Base-by-base conservation (phyloP, 2,329 filamentous ascomycete genomes). In the Pseudogymnoascus sp. region DNA sequence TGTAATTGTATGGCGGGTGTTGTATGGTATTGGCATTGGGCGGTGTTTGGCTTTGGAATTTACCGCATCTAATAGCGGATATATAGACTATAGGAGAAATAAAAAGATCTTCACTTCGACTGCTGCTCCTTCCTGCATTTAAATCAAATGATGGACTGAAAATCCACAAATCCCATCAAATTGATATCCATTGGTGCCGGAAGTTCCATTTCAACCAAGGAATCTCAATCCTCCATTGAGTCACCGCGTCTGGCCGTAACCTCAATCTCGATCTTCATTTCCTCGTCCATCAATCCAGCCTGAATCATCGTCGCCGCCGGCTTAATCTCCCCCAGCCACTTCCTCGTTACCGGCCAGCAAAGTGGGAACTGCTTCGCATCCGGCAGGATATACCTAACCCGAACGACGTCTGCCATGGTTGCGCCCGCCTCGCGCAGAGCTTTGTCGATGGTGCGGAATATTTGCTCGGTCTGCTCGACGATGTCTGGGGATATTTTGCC, bases 301-400 rank as follows among this genome's bases (percentile, higher is more conserved):
- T 82, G 77, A 0, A 82, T 69, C 81, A 83, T 83, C 1, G 80
- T 83, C 19, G 81, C 81, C 24, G 81, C 81, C 0, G 81, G 81
- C 33, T 77, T 72, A n/a, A 80, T 63, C 13, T 67, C 65, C 8
- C 79, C 80, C 59, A 83, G 74, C 77, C 79, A 83, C 67, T 75
- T 77, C 65, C 74, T 74, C 67, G 83, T 69, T 2, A 82, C 78
- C 1, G 78, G 76, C 81, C 80, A 83, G 14, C 77, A 80, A 68
- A 72, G 72, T 10, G 76, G 71, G 62, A 83, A 83, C 59, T 82
- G 78, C 14, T 70, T 66, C 5, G 78, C 72, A 63, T 81, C 73
- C 2, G 80, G 79, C 19, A 83, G 72, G 53, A 82, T 81, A 66
- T 84, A 84, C 10, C 75, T 74, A 13, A 83, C 81, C 19, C 81